These are phyloP conservation scores for Paecilomyces fulvus DNA, from an alignment of 2,329 filamentous ascomycete genomes.

Conservation along the genomic window DNA sequence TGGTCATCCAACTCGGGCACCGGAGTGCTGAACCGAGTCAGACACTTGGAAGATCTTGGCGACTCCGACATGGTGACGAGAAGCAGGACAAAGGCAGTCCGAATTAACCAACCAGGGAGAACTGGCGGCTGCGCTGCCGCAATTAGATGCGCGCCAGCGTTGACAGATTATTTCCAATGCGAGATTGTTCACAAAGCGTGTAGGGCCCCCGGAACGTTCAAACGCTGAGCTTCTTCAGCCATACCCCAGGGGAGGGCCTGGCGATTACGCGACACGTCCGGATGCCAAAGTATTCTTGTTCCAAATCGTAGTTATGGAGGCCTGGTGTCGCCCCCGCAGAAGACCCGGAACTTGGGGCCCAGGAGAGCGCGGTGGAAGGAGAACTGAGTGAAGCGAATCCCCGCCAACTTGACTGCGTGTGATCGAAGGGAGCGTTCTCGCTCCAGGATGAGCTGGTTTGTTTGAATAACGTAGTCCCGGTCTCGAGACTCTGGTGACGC, in stretches of 20 bases:
- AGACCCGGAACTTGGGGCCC: constrained; percentile 88
- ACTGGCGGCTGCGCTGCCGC: constrained; percentile 3
- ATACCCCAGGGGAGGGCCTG: constrained; percentile 37
- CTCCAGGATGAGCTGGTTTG: constrained; percentile 26
- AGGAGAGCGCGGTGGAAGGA: constrained; percentile 80
- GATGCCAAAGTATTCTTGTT: constrained; percentile 24
- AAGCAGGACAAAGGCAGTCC: background rate
- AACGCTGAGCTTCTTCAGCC: constrained; percentile 30
- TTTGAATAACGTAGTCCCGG: constrained; percentile 5
- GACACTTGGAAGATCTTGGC: constrained; percentile 55
- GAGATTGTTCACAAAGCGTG: constrained; percentile 2
- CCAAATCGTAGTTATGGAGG: constrained; percentile 74
- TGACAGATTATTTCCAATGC: constrained; percentile 2
- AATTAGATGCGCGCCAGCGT: constrained; percentile 8
- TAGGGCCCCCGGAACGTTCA: constrained; percentile 19
- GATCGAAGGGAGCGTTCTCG: constrained; percentile 13
- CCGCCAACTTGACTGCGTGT: constrained; percentile 86
- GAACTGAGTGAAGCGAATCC: constrained; percentile 61
- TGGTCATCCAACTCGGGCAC: constrained; percentile 74
- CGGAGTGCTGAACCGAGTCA: constrained; percentile 55
- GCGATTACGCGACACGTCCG: constrained; percentile 21
- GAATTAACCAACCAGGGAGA: constrained; percentile 2
- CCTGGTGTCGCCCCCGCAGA: constrained; percentile 92
- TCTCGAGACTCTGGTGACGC: background rate
- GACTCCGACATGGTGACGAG: constrained; percentile 40